Conservation (phyloP, 2,329 filamentous ascomycete species). For the Epichloe aotearoae region DNA sequence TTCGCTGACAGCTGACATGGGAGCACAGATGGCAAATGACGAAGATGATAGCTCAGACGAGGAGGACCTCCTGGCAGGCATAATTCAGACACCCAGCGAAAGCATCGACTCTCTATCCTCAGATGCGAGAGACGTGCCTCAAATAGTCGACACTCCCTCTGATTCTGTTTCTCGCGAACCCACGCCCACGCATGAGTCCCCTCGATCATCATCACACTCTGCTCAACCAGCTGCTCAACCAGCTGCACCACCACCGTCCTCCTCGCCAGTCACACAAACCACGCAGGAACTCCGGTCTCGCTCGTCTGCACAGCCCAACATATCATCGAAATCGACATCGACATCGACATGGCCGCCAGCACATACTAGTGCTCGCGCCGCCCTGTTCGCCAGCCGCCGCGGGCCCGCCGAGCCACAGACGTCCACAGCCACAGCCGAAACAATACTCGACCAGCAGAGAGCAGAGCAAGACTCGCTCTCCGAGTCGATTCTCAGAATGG, state of each 20-base stretch:
- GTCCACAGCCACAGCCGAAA: slow-evolving; percentile 47
- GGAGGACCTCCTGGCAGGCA: slow-evolving; percentile 42
- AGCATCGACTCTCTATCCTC: slow-evolving; percentile 30
- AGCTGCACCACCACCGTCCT: slow-evolving; percentile 1
- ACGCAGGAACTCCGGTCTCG: slow-evolving; percentile 23
- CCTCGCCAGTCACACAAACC: slow-evolving; percentile 17
- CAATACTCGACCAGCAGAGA: slow-evolving; percentile 62
- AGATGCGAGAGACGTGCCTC: slow-evolving; percentile 11
- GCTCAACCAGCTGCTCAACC: slow-evolving; percentile 5
- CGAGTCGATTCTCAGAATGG: slow-evolving; percentile 67
- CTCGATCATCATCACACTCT: slow-evolving; percentile 4
- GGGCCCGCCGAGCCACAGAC: slow-evolving; percentile 22
- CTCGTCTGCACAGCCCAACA: slow-evolving; percentile 6
- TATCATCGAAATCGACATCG: slow-evolving; percentile 7
- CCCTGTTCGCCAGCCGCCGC: slow-evolving; percentile 30
- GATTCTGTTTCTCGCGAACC: slow-evolving; percentile 4
- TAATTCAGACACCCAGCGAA: slow-evolving; percentile 42
- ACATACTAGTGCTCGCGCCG: slow-evolving; percentile 26
- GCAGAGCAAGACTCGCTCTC: slow-evolving; percentile 75
- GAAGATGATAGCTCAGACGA: slow-evolving; percentile 35
- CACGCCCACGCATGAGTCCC: slow-evolving; percentile 4
- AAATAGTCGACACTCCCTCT: slow-evolving; percentile 9
- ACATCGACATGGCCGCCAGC: slow-evolving; percentile 10
- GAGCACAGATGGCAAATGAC: slow-evolving; percentile 19
- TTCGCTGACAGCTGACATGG: slow-evolving; percentile 11